Conservation (phyloP, 2,329 filamentous ascomycete species). For the Curvularia verruculosa region DNA sequence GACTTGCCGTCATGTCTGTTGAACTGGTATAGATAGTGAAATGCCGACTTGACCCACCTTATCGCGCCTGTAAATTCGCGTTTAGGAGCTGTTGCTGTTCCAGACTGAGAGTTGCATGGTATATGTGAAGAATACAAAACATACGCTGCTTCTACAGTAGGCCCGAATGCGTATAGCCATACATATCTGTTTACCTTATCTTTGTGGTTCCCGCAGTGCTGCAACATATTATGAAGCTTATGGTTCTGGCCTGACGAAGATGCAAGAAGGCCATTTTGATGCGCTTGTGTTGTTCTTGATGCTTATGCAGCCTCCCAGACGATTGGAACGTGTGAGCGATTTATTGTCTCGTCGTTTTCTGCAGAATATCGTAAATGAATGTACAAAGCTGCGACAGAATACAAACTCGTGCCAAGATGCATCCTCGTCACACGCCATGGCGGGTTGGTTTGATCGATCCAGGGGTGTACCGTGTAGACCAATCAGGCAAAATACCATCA, state of each 20-base stretch:
- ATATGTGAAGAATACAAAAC: not conserved
- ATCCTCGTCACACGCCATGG: not conserved
- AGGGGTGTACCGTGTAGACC: too few species aligned
- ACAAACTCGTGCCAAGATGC: not conserved
- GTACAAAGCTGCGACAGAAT: not conserved
- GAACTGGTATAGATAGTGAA: not conserved
- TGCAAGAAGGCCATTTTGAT: not conserved
- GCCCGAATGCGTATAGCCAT: not conserved
- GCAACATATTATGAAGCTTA: not conserved
- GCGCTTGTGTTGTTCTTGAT: not conserved
- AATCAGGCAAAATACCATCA: too few species aligned
- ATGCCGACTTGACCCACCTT: not conserved
- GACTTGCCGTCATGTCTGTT: not conserved
- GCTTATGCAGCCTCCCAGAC: not conserved
- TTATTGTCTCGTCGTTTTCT: not conserved
- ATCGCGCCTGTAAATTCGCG: not conserved
- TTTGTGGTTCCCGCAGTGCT: not conserved
- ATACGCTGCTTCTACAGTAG: too few species aligned
- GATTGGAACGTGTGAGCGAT: not conserved
- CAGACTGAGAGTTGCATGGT: not conserved
- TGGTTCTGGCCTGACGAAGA: not conserved
- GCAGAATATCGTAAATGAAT: not conserved
- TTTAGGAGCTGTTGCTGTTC: not conserved
- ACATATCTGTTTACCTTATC: not conserved
- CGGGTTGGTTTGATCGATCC: too few species aligned